Base-by-base conservation (phyloP, 2,329 filamentous ascomycete species). In the Neonectria magnoliae region DNA sequence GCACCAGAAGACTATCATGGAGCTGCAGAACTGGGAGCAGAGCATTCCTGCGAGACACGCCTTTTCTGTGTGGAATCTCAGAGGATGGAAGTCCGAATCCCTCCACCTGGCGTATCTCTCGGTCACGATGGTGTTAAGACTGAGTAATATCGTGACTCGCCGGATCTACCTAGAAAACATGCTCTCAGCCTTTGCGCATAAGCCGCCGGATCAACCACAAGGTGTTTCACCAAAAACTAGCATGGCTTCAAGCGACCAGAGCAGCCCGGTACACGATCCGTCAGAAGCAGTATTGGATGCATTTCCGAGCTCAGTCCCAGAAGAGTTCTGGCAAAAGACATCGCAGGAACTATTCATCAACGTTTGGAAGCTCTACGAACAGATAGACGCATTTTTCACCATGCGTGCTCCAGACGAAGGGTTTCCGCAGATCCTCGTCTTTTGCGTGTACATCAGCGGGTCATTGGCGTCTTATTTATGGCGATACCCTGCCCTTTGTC, bases 361-460 rank as follows among this genome's bases (percentile, higher is more conserved):
- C 62, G 75, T 81, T 9, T 68, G 73, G 22, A 67, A 67, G 22
- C 71, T 81, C 4, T 74, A 80, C 66, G 76, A 80, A 58, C 77
- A 80, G 62, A 76, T 81, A 36, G 73, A 76, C 4, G 76, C 76
- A 2, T 79, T 71, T 60, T 75, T 76, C 55, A 62, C 66, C n/a
- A 66, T 75, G 55, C 67, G 77, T 2, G 65, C 70, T 4, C 66
- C 57, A 16, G 75, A 75, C 16, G 71, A 79, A 47, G 75, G 74
- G 0, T 78, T 76, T 41, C 77, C 76, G 7, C 77, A 73, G 53
- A 77, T 81, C 22, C 72, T 81, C 4, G 79, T 79, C 2, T 81
- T 81, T 53, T 81, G 78, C 57, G 74, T 78, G 31, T 81, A 81
- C 64, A 76, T 79, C n/a, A 81, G 79, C 64, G 79, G 79, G 8